Conservation (phyloP, 805 yeast species). For the Clavispora santaluciae region DNA sequence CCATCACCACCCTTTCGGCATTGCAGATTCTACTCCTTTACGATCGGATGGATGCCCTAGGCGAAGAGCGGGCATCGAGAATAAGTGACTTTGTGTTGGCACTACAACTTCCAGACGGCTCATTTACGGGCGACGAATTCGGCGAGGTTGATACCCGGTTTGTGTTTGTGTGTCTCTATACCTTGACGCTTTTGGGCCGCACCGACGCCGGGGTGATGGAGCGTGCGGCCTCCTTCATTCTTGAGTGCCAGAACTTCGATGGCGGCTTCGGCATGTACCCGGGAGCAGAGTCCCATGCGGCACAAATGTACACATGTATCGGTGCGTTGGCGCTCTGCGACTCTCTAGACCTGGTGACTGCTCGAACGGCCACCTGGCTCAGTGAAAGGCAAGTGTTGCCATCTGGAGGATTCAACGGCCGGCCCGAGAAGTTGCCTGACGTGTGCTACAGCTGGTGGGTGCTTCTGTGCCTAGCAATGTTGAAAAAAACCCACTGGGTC, state of each 20-base stretch:
- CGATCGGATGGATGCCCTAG: slow-evolving; percentile 42
- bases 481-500: slow-evolving; percentile 73
- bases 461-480: slow-evolving; percentile 63
- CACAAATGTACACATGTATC: slow-evolving; percentile 82
- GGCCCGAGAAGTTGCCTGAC: slow-evolving; percentile 94
- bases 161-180: slow-evolving; percentile 74
- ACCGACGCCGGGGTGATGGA: slow-evolving; percentile 52
- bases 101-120: slow-evolving; percentile 59
- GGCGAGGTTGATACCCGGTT: slow-evolving; percentile 94
- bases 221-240: slow-evolving; percentile 62
- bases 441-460: slow-evolving; percentile 99
- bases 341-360: slow-evolving; percentile 38
- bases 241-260: slow-evolving; percentile 79
- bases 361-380: slow-evolving; percentile 74
- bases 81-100: slow-evolving; percentile 24
- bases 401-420: slow-evolving; percentile 90
- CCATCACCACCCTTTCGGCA: slow-evolving; percentile 80
- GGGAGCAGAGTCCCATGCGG: slow-evolving; percentile 93
- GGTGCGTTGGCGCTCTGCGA: slow-evolving; percentile 57
- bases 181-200: slow-evolving; percentile 63
- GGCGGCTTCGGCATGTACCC: slow-evolving; percentile 95
- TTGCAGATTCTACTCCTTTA: slow-evolving; percentile 72
- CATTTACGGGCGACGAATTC: slow-evolving; percentile 83
- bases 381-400: slow-evolving; percentile 77
- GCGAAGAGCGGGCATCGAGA: slow-evolving; percentile 23